Conservation (phyloP, 257 asterid genomes). For the Solanum appendiculatum region DNA sequence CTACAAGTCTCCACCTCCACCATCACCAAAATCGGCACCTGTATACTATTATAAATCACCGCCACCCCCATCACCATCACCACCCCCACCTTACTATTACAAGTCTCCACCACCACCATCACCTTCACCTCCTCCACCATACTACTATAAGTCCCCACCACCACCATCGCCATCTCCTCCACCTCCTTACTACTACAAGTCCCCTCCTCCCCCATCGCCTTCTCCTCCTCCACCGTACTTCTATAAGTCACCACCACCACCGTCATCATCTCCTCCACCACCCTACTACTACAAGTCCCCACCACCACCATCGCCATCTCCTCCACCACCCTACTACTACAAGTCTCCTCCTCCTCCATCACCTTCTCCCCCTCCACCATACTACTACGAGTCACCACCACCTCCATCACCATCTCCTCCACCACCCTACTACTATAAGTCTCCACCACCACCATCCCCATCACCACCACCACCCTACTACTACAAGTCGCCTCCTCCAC, state of each 20-base stretch:
- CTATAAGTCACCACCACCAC: background rate
- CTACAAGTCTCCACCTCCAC: background rate
- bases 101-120: background rate
- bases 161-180: background rate
- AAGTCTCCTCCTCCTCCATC: background rate
- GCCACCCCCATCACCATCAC: background rate
- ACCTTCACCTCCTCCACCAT: background rate
- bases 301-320: background rate
- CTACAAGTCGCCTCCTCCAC: background rate
- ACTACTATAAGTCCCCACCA: constrained; percentile 17
- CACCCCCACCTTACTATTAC: background rate
- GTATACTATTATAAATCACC: background rate
- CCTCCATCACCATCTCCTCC: rapidly evolving
- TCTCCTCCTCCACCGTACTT: background rate
- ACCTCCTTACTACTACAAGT: background rate
- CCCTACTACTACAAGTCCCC: background rate
- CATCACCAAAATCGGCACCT: background rate
- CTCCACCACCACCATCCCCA: background rate
- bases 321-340: background rate
- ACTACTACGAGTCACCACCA: background rate
- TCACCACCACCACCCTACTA: background rate
- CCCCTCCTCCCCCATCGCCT: background rate
- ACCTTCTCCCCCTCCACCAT: background rate
- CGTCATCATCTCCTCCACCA: background rate
- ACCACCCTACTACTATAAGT: rapidly evolving